Evolutionary conservation across 2,329 filamentous ascomycete species (phyloP).

Genomic region (Remersonia thermophila): DNA sequence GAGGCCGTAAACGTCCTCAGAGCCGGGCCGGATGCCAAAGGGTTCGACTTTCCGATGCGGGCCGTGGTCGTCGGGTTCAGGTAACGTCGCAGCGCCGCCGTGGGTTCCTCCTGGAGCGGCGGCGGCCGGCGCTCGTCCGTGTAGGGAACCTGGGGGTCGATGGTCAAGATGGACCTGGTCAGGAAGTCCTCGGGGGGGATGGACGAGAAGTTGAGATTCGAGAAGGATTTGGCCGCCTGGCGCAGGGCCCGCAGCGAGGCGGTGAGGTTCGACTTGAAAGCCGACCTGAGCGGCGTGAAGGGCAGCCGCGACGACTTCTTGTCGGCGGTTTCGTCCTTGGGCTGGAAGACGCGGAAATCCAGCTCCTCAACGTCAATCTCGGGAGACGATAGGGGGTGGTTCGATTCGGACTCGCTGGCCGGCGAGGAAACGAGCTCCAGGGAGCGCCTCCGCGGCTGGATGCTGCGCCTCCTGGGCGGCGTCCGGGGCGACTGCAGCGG

Average conservation of each 20-base stretch:
- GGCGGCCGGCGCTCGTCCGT: constrained; percentile 56
- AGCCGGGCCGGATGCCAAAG: constrained; percentile 18
- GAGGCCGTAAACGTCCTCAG: constrained; percentile 44
- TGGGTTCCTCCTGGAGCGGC: constrained; percentile 50
- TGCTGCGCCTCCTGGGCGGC: constrained; percentile 29
- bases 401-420: constrained; percentile 34
- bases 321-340: constrained; percentile 15
- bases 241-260: constrained; percentile 52
- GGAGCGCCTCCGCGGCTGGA: constrained; percentile 33
- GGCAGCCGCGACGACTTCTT: constrained; percentile 23
- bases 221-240: constrained; percentile 52
- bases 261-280: constrained; percentile 58
- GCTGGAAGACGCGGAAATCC: constrained; percentile 35
- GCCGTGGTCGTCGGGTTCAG: constrained; percentile 49
- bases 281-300: constrained; percentile 39
- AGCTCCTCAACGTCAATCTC: constrained; percentile 31
- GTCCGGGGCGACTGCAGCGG: constrained; percentile 38
- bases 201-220: constrained; percentile 48
- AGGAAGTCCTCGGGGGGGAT: constrained; percentile 55
- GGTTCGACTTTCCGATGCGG: constrained; percentile 28
- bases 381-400: constrained; percentile 35
- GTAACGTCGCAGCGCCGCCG: constrained; percentile 53
- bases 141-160: constrained; percentile 53
- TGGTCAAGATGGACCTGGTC: constrained; percentile 54
- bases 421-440: constrained; percentile 46